Evolutionary conservation across 805 yeast genomes (phyloP).

Genomic region (Barnettozyma sp.): DNA sequence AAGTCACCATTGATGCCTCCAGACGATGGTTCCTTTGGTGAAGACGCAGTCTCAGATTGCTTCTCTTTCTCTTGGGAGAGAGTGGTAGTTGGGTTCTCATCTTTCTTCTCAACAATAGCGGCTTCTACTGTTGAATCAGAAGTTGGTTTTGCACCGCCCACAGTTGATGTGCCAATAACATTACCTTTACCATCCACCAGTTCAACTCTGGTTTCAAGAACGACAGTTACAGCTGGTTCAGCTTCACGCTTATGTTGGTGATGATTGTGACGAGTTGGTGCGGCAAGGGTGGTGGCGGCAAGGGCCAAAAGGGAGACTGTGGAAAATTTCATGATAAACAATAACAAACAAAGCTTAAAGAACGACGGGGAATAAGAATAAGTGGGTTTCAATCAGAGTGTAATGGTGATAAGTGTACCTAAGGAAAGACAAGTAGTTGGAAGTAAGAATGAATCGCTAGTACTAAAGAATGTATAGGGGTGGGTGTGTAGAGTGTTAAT

Average conservation of each 20-base stretch:
- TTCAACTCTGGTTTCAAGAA: slow-evolving; percentile 29
- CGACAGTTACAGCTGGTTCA: slow-evolving; percentile 30
- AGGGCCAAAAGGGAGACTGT: slow-evolving; percentile 26
- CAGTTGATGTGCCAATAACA: slow-evolving; percentile 13
- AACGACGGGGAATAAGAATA: neutral
- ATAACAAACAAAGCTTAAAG: neutral
- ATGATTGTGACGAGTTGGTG: slow-evolving; percentile 33
- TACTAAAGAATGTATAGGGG: neutral
- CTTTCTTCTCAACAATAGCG: no score
- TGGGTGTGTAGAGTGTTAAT: no score
- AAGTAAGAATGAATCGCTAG: neutral
- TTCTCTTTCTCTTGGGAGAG: slow-evolving; percentile 17
- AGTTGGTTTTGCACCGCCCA: neutral
- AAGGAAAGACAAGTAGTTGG: slow-evolving; percentile 10
- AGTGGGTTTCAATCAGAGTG: no score
- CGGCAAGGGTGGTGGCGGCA: slow-evolving; percentile 24
- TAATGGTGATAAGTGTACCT: no score
- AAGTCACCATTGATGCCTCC: slow-evolving; percentile 49
- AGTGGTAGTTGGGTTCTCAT: slow-evolving; percentile 16
- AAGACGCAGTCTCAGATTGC: no score
- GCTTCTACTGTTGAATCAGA: slow-evolving; percentile 1
- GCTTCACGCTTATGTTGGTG: slow-evolving; percentile 38
- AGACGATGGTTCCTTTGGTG: slow-evolving; percentile 28
- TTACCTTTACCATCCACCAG: slow-evolving; percentile 30
- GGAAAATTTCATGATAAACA: slow-evolving; percentile 15